Evolutionary conservation across 768 basidiomycete species (phyloP), one percentile per base, ranked within the genome.

Genomic region (Polyporus arcularius): DNA sequence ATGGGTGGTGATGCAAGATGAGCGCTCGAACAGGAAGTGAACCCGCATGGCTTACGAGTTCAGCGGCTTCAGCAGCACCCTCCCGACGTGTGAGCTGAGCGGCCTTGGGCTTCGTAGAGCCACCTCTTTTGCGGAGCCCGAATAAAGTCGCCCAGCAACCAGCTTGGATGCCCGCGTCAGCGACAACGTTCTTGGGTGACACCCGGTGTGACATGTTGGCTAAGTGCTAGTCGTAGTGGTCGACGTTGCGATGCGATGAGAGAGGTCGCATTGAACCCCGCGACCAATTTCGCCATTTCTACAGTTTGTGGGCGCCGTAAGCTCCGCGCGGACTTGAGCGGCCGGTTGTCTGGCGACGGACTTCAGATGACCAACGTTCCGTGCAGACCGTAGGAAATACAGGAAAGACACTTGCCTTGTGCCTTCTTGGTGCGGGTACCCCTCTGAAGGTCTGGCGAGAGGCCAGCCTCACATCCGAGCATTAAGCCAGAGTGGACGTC

Each of bases 71-170:
- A 30, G 31, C 57, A 28, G 45, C 38, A 4, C 40, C 21, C 15
- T 58, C 49, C 30, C 26, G 18, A 32, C n/a, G 39, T 26, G 16
- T 28, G 16, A 35, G 31, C 32, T 12, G 10, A 48, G 31, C 14
- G 42, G 42, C 35, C 18, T 42, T 26, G 12, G 35, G 28, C 14
- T 38, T 26, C 28, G 41, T 12, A 11, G 15, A 16, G 15, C 31
- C 3, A 8, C 26, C 28, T 35, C 53, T 35, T 18, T 43, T 43
- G 18, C 55, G 35, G 9, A 48, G 46, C 35, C 41, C 53, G 38
- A 63, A 57, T n/a, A 65, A 38, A 4, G 35, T 35, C 1, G 53
- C 4, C 18, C 61, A 65, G 48, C 64, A 65, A 16, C 64, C 60
- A 15, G 43, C 43, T 40, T 58, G 41, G 7, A 40, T 15, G 12